phyloP scores from a whole-genome alignment of 495 filamentous ascomycete species.

The Neurospora africana region DNA sequence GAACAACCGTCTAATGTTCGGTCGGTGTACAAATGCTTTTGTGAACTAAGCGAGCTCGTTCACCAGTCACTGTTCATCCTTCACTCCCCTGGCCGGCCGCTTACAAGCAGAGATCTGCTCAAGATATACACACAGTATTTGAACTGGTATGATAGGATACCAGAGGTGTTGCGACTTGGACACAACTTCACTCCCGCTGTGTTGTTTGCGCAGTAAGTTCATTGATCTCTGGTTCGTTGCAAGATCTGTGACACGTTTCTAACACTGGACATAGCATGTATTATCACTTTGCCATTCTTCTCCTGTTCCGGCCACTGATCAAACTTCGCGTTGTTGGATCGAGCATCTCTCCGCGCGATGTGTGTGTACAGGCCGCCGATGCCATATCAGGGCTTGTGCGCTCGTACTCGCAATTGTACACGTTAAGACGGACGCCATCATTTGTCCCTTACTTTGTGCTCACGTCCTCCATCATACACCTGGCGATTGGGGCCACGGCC shows the following conservation, averaged over 20 bases:
- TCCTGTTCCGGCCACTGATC: slow-evolving; percentile 56
- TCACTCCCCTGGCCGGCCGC: slow-evolving; percentile 47
- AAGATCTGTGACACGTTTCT: slow-evolving; percentile 9
- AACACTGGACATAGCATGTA: slow-evolving; percentile 41
- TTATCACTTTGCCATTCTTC: slow-evolving; percentile 52
- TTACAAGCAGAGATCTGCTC: slow-evolving; percentile 48
- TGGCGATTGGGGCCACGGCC: slow-evolving; percentile 34
- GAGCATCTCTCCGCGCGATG: slow-evolving; percentile 49
- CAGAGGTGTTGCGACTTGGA: slow-evolving; percentile 44
- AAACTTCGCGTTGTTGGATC: slow-evolving; percentile 49
- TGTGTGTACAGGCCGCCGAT: slow-evolving; percentile 51
- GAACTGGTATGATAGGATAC: slow-evolving; percentile 53
- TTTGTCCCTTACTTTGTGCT: slow-evolving; percentile 52
- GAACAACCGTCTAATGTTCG: slow-evolving; percentile 45
- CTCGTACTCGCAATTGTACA: slow-evolving; percentile 50
- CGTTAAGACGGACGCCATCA: slow-evolving; percentile 44
- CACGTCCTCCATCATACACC: slow-evolving; percentile 47
- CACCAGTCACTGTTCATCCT: slow-evolving; percentile 54
- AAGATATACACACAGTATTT: slow-evolving; percentile 48
- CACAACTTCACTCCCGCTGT: slow-evolving; percentile 50
- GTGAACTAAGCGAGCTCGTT: slow-evolving; percentile 56
- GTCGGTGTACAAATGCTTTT: slow-evolving; percentile 51
- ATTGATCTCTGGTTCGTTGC: not conserved
- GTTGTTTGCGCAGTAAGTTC: slow-evolving; percentile 53
- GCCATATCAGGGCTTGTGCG: slow-evolving; percentile 46